Base-by-base conservation (phyloP, 257 asterid species). In the Prunella vulgaris region DNA sequence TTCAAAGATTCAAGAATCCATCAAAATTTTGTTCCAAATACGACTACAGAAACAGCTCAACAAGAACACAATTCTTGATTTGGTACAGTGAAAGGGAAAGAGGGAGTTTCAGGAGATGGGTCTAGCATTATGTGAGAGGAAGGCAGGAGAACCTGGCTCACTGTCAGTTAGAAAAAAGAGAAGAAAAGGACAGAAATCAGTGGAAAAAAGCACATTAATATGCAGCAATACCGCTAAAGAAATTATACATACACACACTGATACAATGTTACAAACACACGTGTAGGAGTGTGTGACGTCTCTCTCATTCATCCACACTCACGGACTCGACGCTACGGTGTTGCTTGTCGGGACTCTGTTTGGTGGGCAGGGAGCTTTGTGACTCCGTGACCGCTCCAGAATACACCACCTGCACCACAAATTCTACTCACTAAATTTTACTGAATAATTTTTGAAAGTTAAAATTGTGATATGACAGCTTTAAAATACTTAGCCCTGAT, bases 311-410 rank as follows among this genome's bases (percentile, higher is more conserved):
- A n/a, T n/a, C 6, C 22, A 2, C 37, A 10, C 27, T 48, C 56
- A 5, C 24, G 10, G 59, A 2, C 28, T 66, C 68, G 64, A 80
- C 58, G 83, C 76, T 66, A 64, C 87, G 85, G 85, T 82, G 80
- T 42, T 17, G 28, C n/a, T 76, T 81, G 83, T 86, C 83, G 73
- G 74, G 79, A 64, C 57, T 57, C 76, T 64, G 82, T 70, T 4
- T 74, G 76, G 79, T 52, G 65, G 51, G 28, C 28, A 25, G 3
- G 28, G 28, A 25, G 70, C 21, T 35, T 56, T 25, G 20, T 21
- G 53, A 56, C 66, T 73, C 72, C 72, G 74, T 74, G 69, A 66
- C 68, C 33, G 1, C 64, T 20, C 64, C 9, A 71, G 18, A 49
- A 40, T 64, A 17, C 2, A 24, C 37, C n/a, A 27, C 38, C 37